Evolutionary conservation across 306 rosid species (phyloP).

Genomic region (Begonia peltatifolia): DNA sequence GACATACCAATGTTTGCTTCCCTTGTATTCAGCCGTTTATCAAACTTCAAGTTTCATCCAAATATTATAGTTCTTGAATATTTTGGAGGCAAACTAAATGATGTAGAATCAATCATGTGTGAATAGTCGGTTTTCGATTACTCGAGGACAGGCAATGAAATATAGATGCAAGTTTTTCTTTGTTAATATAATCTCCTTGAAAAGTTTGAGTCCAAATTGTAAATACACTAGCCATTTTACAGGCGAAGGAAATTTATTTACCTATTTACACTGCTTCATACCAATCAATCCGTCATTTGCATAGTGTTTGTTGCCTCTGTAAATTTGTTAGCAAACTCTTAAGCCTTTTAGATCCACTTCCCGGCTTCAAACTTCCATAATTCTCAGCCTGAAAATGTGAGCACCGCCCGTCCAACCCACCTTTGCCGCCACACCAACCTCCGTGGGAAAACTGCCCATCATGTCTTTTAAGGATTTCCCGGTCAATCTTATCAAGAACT

Average conservation of each 20-base stretch:
- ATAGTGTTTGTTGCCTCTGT: conserved; percentile 36
- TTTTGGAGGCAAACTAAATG: no score
- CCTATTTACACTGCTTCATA: background rate
- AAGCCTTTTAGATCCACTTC: conserved; percentile 49
- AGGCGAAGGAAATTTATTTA: no score
- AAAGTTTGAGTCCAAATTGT: no score
- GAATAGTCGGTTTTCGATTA: no score
- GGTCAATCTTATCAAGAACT: conserved; percentile 59
- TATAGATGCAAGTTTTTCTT: background rate
- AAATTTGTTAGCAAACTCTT: conserved; percentile 33
- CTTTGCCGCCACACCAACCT: conserved; percentile 60
- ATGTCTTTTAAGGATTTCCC: conserved; percentile 45
- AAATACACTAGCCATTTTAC: background rate
- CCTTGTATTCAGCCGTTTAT: no score
- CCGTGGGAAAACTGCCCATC: conserved; percentile 35
- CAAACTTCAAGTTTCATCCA: no score
- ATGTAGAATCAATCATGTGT: no score
- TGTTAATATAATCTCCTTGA: no score
- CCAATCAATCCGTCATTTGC: conserved; percentile 25
- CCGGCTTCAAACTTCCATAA: conserved; percentile 50
- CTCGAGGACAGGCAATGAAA: background rate
- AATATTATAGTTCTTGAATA: no score
- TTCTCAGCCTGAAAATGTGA: conserved; percentile 29
- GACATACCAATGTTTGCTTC: no score
- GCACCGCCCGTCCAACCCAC: conserved; percentile 18